Evolutionary conservation across 305 asterid species (phyloP), one percentile per base, ranked within the genome.

Genomic region (Nicotiana rustica): DNA sequence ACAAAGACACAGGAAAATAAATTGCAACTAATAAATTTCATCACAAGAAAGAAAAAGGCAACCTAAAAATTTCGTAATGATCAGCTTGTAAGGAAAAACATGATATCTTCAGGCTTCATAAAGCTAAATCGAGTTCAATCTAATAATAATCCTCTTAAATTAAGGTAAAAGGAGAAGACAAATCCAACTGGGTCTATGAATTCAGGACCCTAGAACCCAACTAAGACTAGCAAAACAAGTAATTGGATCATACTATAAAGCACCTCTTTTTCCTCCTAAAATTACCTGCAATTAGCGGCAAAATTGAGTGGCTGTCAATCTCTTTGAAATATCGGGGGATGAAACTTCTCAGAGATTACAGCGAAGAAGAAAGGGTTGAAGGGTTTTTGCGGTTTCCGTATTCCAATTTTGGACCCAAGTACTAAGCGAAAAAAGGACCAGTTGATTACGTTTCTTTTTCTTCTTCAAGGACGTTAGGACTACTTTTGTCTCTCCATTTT

Each of bases 181-280:
- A 44, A 73, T 13, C 25, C 79, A 21, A 19, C 18, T 41, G 36
- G 4, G 55, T 68, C 17, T 13, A 69, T n/a, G 52, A 69, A 38
- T 17, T 6, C n/a, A 38, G 8, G 7, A 70, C 35, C 57, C 31
- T 5, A 41, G 78, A 18, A 44, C 57, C 10, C 55, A 68, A 10
- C 12, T 66, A 66, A 66, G 19, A 67, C 29, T 7, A 17, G 75
- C 75, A 67, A 67, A 52, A 52, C n/a, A 52, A 52, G 77, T 69
- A 38, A 41, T 70, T 5, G 59, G 21, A 67, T 14, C 36, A 67
- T 17, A 69, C 19, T 5, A 70, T 70, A 70, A 71, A 71, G 7
- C 21, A 21, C 79, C 38, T 47, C 61, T 10, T 41, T 41, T n/a
- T 18, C 29, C 77, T 57, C 8, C 44, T 36, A 36, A 6, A 36